Evolutionary conservation across 331 rosid genomes (phyloP).

Genomic region (Saraca asoca): DNA sequence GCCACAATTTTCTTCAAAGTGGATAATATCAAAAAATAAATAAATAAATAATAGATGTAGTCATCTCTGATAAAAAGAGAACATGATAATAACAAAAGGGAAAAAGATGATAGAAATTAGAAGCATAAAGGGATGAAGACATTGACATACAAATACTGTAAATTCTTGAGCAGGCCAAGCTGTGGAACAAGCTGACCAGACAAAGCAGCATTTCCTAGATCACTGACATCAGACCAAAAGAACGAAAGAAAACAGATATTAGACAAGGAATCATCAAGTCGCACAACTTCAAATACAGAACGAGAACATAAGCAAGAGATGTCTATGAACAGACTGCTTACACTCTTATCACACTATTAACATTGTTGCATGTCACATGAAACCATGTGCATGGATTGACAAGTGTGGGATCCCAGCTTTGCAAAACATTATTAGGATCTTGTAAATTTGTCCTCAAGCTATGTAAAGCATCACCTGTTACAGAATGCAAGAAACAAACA

Average conservation of each 20-base stretch:
- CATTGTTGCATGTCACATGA: slow-evolving; percentile 99
- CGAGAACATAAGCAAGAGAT: slow-evolving; percentile 11
- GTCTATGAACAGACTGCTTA: slow-evolving; percentile 46
- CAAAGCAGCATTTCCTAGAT: slow-evolving; percentile 93
- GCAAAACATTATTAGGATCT: slow-evolving; percentile 93
- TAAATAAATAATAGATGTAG: not conserved
- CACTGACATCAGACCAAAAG: slow-evolving; percentile 50
- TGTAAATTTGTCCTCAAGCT: slow-evolving; percentile 76
- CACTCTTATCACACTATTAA: slow-evolving; percentile 97
- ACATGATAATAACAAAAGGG: not conserved
- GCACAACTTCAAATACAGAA: slow-evolving; percentile 21
- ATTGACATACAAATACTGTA: slow-evolving; percentile 86
- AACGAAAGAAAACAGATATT: slow-evolving; percentile 23
- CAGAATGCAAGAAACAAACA: slow-evolving; percentile 22
- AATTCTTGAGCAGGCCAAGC: slow-evolving; percentile 95
- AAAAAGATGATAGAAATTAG: not conserved
- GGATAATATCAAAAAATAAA: not conserved
- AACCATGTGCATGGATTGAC: slow-evolving; percentile 99
- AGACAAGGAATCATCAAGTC: slow-evolving; percentile 28
- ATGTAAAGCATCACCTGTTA: slow-evolving; percentile 93
- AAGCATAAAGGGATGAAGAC: slow-evolving; percentile 27
- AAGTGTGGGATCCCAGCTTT: slow-evolving; percentile 99
- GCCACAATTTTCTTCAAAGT: not conserved
- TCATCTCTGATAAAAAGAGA: slow-evolving; percentile 14
- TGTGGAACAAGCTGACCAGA: slow-evolving; percentile 94